Base-by-base conservation (phyloP, 805 yeast genomes). In the Starmerella kuoi region DNA sequence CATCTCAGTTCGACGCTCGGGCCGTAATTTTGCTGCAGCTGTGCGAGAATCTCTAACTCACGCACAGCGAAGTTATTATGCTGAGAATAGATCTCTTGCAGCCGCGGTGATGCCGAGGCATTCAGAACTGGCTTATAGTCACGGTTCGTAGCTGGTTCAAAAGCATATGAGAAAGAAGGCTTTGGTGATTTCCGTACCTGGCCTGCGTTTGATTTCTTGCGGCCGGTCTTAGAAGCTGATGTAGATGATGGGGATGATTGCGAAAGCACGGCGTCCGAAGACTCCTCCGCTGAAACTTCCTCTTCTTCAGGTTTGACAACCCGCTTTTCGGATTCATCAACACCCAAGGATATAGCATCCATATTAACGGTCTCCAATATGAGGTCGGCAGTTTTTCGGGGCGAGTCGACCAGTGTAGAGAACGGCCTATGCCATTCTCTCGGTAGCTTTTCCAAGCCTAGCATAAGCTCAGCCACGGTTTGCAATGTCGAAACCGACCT, bases 361-460 rank as follows among this genome's bases (percentile, higher is more conserved):
- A 63, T 65, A 48, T 72, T 67, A 43, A 74, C 48, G 50, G 65
- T 63, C 2, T 52, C 49, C 8, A 62, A 50, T 2, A 79, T 72
- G 15, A 61, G 65, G 1, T 61, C 48, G 0, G 76, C 67, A 2
- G 76, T 45, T 0, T 56, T 55, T 3, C 25, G 57, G 38, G 15
- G 62, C 49, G 0, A 42, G 2, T 48, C 41, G 23, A 59, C 2
- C 9, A 33, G 25, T 5, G 37, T 9, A 11, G 9, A 20, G 4
- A 33, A 22, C n/a, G 6, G 25, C 12, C 5, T 12, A 7, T 14
- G 25, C 37, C 37, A 33, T 11, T 6, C 37, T 7, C 5, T 5
- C 4, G 37, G 37, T 5, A 33, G 26, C 11, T 21, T n/a, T n/a
- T 33, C 26, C 27, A 33, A 11, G 7, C 14, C 14, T 4, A 33